Evolutionary conservation across 352 stramenopile species (phyloP), one percentile per base, ranked within the genome.

Genomic region (Globisporangium okanoganense): DNA sequence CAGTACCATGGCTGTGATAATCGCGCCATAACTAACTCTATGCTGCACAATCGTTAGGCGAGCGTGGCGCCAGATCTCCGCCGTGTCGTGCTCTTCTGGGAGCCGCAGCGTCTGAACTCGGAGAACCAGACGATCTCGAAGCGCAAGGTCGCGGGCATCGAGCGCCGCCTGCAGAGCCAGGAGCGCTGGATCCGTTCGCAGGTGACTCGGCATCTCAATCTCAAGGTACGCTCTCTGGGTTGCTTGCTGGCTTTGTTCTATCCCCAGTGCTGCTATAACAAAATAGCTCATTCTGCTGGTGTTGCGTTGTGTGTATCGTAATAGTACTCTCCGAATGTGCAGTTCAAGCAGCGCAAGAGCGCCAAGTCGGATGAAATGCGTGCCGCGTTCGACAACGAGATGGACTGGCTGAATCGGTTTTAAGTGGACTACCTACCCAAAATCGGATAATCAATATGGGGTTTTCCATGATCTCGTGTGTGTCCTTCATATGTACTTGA

Each of bases 291-390:
- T 16, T 27, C 33, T 40, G 35, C 29, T 41, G 14, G n/a, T 36
- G 16, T 27, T 45, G 13, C 22, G 24, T 33, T 5, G 2, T 33
- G 40, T n/a, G n/a, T n/a, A n/a, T n/a, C n/a, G n/a, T n/a, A n/a
- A n/a, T 22, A 92, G 84, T 93, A 91, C 55, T 88, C 81, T 31
- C 84, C 84, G 31, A 71, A 88, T 33, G 64, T 93, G 33, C 76
- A 90, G 70, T 91, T 93, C 73, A 90, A 89, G 68, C 72, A 83
- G 50, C 78, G 79, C 51, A 83, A 80, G 65, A 67, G 85, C 51
- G 62, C 66, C 52, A 88, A 90, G 75, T 79, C 66, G 48, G 78
- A 89, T 56, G 70, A 87, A 31, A 66, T 69, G n/a, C 79, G 71
- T 33, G 73, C 68, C 16, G 53, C 85, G 35, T 93, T 93, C 53